Percentiles rank a stretch among this genome's conserved stretches.
Conservation (phyloP, 108 stramenopile species). For the Cyclostephanos tholiformis region DNA sequence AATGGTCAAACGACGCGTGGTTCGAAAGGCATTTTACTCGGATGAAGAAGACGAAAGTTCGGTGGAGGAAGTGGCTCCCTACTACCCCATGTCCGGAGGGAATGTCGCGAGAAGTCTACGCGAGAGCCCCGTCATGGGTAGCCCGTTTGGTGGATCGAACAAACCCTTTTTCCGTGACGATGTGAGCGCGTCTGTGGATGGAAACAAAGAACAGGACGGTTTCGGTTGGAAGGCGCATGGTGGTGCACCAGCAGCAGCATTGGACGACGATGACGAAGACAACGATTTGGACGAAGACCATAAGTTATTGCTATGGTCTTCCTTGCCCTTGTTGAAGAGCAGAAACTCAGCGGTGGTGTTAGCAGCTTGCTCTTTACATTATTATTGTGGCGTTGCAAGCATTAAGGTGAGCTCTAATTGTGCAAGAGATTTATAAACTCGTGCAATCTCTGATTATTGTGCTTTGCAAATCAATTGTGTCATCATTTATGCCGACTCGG, state of each 20-base stretch:
- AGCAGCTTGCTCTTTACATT: slow-evolving; percentile 91
- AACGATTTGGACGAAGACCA: slow-evolving; percentile 92
- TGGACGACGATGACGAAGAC: slow-evolving; percentile 68
- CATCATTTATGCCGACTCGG: not conserved
- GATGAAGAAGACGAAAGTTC: slow-evolving; percentile 94
- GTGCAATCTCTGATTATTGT: slow-evolving; percentile 1
- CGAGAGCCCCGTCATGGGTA: slow-evolving; percentile 38
- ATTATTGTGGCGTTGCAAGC: slow-evolving; percentile 91
- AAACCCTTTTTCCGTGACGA: slow-evolving; percentile 38
- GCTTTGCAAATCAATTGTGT: not conserved
- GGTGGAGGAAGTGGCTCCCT: slow-evolving; percentile 78
- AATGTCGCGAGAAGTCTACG: slow-evolving; percentile 41
- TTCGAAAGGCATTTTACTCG: slow-evolving; percentile 95
- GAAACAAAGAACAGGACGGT: slow-evolving; percentile 6
- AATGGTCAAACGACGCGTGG: slow-evolving; percentile 79
- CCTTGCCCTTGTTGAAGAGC: slow-evolving; percentile 91
- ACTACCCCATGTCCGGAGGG: slow-evolving; percentile 26
- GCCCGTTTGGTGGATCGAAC: slow-evolving; percentile 1
- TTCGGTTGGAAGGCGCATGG: slow-evolving; percentile 11
- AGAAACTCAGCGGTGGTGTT: slow-evolving; percentile 96
- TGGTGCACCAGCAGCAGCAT: slow-evolving; percentile 8
- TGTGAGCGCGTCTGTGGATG: slow-evolving; percentile 19
- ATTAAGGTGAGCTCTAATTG: slow-evolving; percentile 51
- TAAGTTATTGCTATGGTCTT: slow-evolving; percentile 75
- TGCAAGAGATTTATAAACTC: not conserved